Evolutionary conservation across 495 filamentous ascomycete species (phyloP).

Genomic region (Aspergillus cristatus): DNA sequence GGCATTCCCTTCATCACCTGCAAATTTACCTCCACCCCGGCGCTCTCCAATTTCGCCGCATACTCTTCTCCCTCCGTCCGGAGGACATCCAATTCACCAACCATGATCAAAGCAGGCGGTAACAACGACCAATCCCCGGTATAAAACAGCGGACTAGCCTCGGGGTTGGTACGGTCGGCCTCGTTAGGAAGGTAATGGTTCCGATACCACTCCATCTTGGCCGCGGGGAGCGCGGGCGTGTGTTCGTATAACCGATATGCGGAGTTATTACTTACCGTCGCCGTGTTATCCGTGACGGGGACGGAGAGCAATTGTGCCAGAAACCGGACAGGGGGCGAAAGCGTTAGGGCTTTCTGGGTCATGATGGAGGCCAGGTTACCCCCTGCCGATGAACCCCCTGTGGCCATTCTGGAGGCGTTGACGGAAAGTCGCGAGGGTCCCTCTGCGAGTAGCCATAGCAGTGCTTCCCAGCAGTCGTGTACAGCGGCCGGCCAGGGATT

Average conservation of each 20-base stretch:
- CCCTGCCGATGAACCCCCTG: constrained; percentile 47
- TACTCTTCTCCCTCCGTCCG: constrained; percentile 43
- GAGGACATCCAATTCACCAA: constrained; percentile 49
- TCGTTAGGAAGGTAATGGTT: constrained; percentile 45
- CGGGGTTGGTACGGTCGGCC: constrained; percentile 36
- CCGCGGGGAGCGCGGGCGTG: constrained; percentile 40
- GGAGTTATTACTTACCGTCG: constrained; percentile 30
- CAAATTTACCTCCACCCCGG: constrained; percentile 45
- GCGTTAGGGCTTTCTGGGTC: constrained; percentile 41
- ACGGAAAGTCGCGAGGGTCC: constrained; percentile 30
- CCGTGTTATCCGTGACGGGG: constrained; percentile 50
- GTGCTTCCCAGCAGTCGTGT: constrained; percentile 48
- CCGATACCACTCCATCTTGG: constrained; percentile 53
- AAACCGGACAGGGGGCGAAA: constrained; percentile 36
- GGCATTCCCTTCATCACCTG: constrained; percentile 52
- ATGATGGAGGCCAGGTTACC: constrained; percentile 47
- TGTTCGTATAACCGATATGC: constrained; percentile 43
- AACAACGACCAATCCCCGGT: constrained; percentile 37
- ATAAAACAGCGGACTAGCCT: constrained; percentile 47
- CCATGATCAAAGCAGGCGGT: constrained; percentile 43
- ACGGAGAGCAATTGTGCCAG: constrained; percentile 45
- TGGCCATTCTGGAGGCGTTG: constrained; percentile 39
- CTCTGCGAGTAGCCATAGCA: constrained; percentile 43
- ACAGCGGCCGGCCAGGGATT: constrained; percentile 47
- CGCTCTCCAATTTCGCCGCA: constrained; percentile 36